Evolutionary conservation across 352 stramenopile species (phyloP).

Genomic region (Phytophthora litchii): DNA sequence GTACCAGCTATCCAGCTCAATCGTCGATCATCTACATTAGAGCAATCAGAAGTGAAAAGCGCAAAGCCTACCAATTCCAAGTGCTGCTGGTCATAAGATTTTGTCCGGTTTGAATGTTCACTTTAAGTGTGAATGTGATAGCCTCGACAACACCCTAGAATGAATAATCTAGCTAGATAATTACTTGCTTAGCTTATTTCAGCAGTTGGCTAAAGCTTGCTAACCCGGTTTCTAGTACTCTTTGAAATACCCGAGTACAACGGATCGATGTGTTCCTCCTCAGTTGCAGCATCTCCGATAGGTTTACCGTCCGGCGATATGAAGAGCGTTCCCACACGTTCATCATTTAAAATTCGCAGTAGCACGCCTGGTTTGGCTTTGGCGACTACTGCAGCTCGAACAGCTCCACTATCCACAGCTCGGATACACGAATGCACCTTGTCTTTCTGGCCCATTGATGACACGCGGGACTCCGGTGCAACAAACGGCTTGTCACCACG

Average conservation of each 20-base stretch:
- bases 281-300: constrained; percentile 35
- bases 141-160: too few relatives aligned
- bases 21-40: constrained; percentile 8
- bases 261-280: constrained; percentile 57
- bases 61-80: constrained; percentile 4
- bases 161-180: neutral
- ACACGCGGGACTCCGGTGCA: constrained; percentile 34
- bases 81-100: constrained; percentile 27
- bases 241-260: constrained; percentile 61
- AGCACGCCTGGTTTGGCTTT: constrained; percentile 65
- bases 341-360: constrained; percentile 59
- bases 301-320: constrained; percentile 15
- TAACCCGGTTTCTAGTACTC: constrained; percentile 19
- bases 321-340: constrained; percentile 69
- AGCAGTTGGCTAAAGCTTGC: constrained; percentile 35
- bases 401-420: constrained; percentile 63
- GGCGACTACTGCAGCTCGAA: constrained; percentile 62
- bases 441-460: constrained; percentile 59
- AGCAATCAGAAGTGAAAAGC: constrained; percentile 7
- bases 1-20: constrained; percentile 48
- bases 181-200: neutral
- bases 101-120: constrained; percentile 6
- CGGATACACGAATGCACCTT: constrained; percentile 53
- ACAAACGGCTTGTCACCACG: constrained; percentile 46
- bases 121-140: too few relatives aligned